phyloP scores from a whole-genome alignment of 2,329 filamentous ascomycete genomes.

The Colletotrichum orbiculare region DNA sequence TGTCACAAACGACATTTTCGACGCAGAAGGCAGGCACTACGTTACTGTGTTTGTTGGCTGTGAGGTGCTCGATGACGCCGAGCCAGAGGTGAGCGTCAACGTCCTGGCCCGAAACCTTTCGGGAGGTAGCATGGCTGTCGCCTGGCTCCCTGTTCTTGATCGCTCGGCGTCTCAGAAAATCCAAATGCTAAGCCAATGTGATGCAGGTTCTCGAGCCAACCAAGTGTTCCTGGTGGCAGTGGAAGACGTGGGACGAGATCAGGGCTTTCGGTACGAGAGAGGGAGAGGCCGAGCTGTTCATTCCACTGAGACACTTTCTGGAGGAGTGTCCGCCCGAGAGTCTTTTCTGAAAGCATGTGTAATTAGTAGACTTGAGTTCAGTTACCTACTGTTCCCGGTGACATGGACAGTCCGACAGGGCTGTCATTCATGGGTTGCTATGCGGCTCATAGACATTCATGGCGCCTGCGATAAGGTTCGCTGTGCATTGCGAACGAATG shows the following conservation, averaged over 20 bases:
- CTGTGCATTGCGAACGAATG: too few relatives aligned
- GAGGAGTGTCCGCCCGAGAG: slow-evolving; percentile 26
- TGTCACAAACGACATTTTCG: slow-evolving; percentile 76
- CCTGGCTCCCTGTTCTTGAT: not conserved
- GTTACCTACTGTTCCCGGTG: too few relatives aligned
- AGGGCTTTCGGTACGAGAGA: slow-evolving; percentile 32
- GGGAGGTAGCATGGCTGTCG: not conserved
- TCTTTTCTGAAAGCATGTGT: too few relatives aligned
- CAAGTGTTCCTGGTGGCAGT: slow-evolving; percentile 64
- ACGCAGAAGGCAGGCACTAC: slow-evolving; percentile 73
- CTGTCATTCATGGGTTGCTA: too few relatives aligned
- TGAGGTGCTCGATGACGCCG: slow-evolving; percentile 55
- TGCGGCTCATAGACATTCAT: too few relatives aligned
- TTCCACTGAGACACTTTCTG: slow-evolving; percentile 47
- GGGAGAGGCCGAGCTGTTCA: slow-evolving; percentile 43
- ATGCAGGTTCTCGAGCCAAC: slow-evolving; percentile 55
- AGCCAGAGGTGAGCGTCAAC: slow-evolving; percentile 60
- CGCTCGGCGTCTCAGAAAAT: not conserved
- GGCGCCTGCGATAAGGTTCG: too few relatives aligned
- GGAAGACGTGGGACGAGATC: slow-evolving; percentile 59
- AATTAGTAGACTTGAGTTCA: too few relatives aligned
- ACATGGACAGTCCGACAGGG: too few relatives aligned
- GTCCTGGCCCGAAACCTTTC: not conserved
- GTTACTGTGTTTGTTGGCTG: slow-evolving; percentile 77
- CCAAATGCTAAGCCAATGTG: slow-evolving; percentile 1